Conservation (phyloP, 805 yeast genomes). For the Grigorovia transvaalensis region DNA sequence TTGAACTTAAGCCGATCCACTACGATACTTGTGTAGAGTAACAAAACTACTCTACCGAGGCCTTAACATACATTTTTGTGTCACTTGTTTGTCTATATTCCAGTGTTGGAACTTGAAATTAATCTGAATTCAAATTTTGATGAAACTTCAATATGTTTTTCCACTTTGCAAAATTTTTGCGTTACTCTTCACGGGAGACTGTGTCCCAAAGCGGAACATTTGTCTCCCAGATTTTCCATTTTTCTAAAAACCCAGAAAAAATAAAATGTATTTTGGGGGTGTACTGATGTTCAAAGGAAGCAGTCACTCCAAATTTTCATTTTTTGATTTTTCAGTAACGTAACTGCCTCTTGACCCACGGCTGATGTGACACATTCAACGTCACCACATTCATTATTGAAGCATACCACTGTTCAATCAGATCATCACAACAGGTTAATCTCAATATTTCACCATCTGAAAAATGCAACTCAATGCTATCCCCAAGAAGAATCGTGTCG, state of each 20-base stretch:
- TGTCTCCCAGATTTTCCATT: not conserved
- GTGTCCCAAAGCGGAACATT: not conserved
- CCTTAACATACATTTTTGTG: conserved; percentile 10
- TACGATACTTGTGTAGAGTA: not conserved
- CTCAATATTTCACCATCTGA: conserved; percentile 73
- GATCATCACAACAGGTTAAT: conserved; percentile 56
- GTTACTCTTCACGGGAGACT: not conserved
- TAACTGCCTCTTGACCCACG: conserved; percentile 44
- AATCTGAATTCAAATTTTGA: not conserved
- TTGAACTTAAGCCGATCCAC: not conserved
- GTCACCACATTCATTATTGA: conserved; percentile 46
- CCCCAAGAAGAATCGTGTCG: conserved; percentile 40
- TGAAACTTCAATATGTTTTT: not conserved
- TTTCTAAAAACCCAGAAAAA: no score
- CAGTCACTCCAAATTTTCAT: conserved; percentile 7
- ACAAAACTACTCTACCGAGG: not conserved
- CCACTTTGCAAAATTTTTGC: not conserved
- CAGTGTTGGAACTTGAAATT: not conserved
- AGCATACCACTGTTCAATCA: conserved; percentile 49
- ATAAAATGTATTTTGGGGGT: not conserved
- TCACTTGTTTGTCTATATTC: conserved; percentile 7
- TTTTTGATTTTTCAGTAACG: not conserved
- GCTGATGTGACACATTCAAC: conserved; percentile 47
- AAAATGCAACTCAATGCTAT: conserved; percentile 66
- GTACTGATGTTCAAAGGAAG: not conserved